Evolutionary conservation across 2,329 filamentous ascomycete species (phyloP), one percentile per base, ranked within the genome.

Genomic region (Alternaria longipes): DNA sequence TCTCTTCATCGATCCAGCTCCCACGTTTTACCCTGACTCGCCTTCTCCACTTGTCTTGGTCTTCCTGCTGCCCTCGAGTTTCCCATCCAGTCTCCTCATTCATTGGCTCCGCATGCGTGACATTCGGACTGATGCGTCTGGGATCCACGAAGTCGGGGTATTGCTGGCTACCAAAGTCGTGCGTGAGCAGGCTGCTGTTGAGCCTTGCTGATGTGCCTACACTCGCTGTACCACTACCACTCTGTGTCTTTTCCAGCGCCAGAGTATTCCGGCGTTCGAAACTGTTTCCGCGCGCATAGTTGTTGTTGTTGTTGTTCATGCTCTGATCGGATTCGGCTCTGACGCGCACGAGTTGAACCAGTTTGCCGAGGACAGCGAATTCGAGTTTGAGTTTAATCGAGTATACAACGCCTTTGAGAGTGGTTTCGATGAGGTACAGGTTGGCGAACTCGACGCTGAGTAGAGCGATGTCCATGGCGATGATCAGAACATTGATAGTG

Each of bases 301-400:
- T 49, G 8, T 55, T 62, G 54, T 34, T 49, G 8, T 55, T 62
- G 34, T 59, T 67, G 42, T 67, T 70, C 9, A 60, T 62, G 32
- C 63, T 69, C 42, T 66, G 67, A 28, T 65, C 66, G 2, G 70
- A 71, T 32, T 62, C 65, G 14, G 60, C 63, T 42, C 66, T 65
- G 45, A 64, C 60, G 42, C 60, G 77, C 40, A 73, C 73, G 26
- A 78, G 67, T 38, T 76, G 70, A 16, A 83, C 80, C 4, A 84
- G 70, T 36, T 79, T 78, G 28, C 85, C 79, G 9, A 89, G 76
- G 41, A 89, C 82, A 16, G 84, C 82, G 62, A 84, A 83, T 72
- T 88, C 86, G n/a, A 86, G 80, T 61, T 86, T 85, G 41, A 86
- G 77, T 65, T 83, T 83, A 65, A 83, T 71, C 45, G 76, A 79